phyloP scores from a whole-genome alignment of 2,329 filamentous ascomycete genomes.

The Orbilia blumenaviensis region DNA sequence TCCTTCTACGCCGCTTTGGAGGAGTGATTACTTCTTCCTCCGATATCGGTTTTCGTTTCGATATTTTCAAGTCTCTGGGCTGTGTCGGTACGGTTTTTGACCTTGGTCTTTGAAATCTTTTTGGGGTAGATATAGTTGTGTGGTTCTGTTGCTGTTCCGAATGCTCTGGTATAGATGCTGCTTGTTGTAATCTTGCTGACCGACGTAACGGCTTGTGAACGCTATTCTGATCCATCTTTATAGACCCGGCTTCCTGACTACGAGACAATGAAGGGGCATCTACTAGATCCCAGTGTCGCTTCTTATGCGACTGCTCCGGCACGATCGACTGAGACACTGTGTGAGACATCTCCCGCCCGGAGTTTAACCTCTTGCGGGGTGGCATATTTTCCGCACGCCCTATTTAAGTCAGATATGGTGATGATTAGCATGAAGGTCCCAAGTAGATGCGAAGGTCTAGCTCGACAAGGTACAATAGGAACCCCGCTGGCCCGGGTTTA shows the following conservation, averaged over 20 bases:
- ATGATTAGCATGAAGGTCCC: constrained; percentile 37
- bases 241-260: constrained; percentile 11
- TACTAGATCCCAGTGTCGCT: constrained; percentile 42
- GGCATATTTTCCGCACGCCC: constrained; percentile 44
- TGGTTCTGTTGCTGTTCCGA: background rate
- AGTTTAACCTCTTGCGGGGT: constrained; percentile 45
- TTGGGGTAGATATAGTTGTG: background rate
- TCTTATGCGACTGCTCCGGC: constrained; percentile 39
- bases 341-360: constrained; percentile 46
- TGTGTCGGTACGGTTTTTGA: constrained; percentile 39
- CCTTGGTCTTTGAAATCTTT: constrained; percentile 23
- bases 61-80: constrained; percentile 9
- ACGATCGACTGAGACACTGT: constrained; percentile 35
- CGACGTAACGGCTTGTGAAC: constrained; percentile 39
- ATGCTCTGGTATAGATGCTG: constrained; percentile 13
- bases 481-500: constrained; percentile 18
- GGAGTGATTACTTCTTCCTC: constrained; percentile 13
- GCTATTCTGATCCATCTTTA: constrained; percentile 48
- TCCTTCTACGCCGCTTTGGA: constrained; percentile 41
- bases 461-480: constrained; percentile 8
- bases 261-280: constrained; percentile 4
- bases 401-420: constrained; percentile 39
- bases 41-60: constrained; percentile 18
- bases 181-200: constrained; percentile 47
- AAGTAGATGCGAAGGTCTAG: constrained; percentile 12